A percentile compares a stretch with the other conserved stretches of the same genome.
Evolutionary conservation across 2,329 filamentous ascomycete genomes (phyloP).

Genomic region (Nakataea oryzae): DNA sequence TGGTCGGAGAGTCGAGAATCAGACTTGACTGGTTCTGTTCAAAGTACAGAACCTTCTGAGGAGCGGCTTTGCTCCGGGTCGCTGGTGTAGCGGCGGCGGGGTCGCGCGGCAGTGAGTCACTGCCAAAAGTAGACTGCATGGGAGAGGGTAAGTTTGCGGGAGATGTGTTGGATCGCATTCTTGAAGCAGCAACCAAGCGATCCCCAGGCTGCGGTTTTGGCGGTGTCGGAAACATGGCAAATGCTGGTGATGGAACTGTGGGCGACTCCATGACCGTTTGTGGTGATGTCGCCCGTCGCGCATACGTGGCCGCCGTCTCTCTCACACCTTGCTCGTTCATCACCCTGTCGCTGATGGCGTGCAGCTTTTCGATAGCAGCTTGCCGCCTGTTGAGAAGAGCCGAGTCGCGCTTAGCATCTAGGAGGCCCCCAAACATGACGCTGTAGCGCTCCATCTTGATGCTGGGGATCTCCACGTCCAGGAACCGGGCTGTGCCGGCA

Average conservation of each 20-base stretch:
- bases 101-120: not conserved
- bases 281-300: slow-evolving; percentile 39
- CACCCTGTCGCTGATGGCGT: slow-evolving; percentile 36
- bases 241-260: slow-evolving; percentile 25
- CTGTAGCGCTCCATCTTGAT: slow-evolving; percentile 82
- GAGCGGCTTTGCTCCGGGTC: not conserved
- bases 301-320: slow-evolving; percentile 11
- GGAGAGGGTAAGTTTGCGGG: slow-evolving; percentile 38
- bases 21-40: slow-evolving; percentile 23
- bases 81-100: not conserved
- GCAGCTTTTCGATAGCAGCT: slow-evolving; percentile 47
- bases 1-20: slow-evolving; percentile 30
- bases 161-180: slow-evolving; percentile 42
- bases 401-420: slow-evolving; percentile 35
- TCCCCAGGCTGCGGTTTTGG: slow-evolving; percentile 10
- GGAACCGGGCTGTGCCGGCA: slow-evolving; percentile 23
- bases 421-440: slow-evolving; percentile 77
- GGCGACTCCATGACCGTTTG: slow-evolving; percentile 19
- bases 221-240: slow-evolving; percentile 33
- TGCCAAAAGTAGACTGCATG: not conserved
- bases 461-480: slow-evolving; percentile 73
- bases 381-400: slow-evolving; percentile 46
- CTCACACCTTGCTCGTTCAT: slow-evolving; percentile 24
- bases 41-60: slow-evolving; percentile 14
- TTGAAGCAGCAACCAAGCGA: slow-evolving; percentile 19